Conservation (phyloP, 2,329 filamentous ascomycete genomes). For the Mycosphaerella arachidis region DNA sequence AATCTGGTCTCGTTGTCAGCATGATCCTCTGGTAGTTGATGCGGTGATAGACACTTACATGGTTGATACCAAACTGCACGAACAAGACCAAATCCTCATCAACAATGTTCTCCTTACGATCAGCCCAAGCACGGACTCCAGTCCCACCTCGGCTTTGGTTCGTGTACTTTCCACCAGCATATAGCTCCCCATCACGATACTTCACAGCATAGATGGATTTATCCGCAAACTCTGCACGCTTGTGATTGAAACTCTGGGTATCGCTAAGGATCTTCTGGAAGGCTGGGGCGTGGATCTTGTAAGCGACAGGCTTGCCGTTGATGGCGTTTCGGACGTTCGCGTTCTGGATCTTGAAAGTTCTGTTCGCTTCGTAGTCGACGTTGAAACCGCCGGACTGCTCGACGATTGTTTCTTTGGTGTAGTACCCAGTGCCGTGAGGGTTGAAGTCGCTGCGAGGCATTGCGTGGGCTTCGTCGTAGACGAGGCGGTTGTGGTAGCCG, state of each 20-base stretch:
- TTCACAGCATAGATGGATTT: slow-evolving; percentile 56
- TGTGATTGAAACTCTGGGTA: slow-evolving; percentile 52
- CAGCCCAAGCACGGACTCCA: slow-evolving; percentile 47
- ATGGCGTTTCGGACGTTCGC: slow-evolving; percentile 41
- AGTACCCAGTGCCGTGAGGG: slow-evolving; percentile 52
- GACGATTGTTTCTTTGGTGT: slow-evolving; percentile 44
- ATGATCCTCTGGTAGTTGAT: not conserved
- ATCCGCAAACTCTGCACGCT: slow-evolving; percentile 56
- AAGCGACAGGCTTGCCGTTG: slow-evolving; percentile 46
- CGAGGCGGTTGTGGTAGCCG: slow-evolving; percentile 42
- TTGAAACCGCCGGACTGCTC: slow-evolving; percentile 50
- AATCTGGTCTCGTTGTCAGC: slow-evolving; percentile 29
- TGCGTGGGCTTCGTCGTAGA: slow-evolving; percentile 53
- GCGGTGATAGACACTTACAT: slow-evolving; percentile 24
- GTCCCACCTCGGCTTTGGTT: slow-evolving; percentile 54
- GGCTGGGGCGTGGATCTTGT: slow-evolving; percentile 47
- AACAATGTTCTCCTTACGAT: slow-evolving; percentile 46
- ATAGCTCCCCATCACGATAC: slow-evolving; percentile 56
- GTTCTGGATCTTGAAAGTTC: slow-evolving; percentile 49
- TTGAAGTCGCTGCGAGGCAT: slow-evolving; percentile 56
- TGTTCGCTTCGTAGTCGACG: slow-evolving; percentile 42
- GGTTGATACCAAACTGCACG: slow-evolving; percentile 55
- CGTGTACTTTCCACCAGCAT: slow-evolving; percentile 50
- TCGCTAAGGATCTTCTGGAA: slow-evolving; percentile 52
- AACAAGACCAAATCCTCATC: slow-evolving; percentile 56